phyloP scores from a whole-genome alignment of 768 basidiomycete species.

The Termitomyces sp. region DNA sequence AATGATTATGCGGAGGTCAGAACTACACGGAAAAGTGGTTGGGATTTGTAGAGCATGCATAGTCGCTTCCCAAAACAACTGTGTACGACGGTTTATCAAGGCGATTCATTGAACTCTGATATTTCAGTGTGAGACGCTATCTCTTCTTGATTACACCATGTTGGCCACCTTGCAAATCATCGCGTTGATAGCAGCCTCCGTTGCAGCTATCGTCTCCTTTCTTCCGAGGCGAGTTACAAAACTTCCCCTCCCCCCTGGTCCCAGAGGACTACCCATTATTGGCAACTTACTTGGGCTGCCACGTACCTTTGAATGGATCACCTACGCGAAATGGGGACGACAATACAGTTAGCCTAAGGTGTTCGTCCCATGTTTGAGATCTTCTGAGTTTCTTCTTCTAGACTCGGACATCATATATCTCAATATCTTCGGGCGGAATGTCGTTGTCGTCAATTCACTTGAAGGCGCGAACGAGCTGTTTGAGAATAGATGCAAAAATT shows the following conservation, averaged over 20 bases:
- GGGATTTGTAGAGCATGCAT: too few species aligned
- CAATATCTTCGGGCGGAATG: slow-evolving; percentile 12
- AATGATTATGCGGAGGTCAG: too few species aligned
- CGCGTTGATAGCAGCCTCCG: neutral
- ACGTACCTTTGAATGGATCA: slow-evolving; percentile 25
- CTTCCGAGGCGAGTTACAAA: neutral
- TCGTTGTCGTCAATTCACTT: slow-evolving; percentile 18
- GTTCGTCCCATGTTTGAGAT: neutral
- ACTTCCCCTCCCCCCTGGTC: slow-evolving; percentile 34
- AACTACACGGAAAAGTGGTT: too few species aligned
- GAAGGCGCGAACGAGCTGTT: slow-evolving; percentile 19
- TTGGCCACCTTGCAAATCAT: neutral
- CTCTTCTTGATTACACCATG: neutral
- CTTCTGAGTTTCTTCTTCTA: neutral
- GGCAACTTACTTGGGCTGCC: slow-evolving; percentile 37
- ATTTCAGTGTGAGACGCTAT: too few species aligned
- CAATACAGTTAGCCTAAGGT: slow-evolving; percentile 22
- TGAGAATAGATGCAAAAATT: slow-evolving; percentile 16
- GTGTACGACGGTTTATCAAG: too few species aligned
- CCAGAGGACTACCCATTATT: slow-evolving; percentile 31
- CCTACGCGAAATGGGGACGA: slow-evolving; percentile 34
- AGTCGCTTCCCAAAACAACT: too few species aligned
- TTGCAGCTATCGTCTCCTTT: neutral
- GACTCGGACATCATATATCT: slow-evolving; percentile 21
- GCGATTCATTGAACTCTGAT: neutral